A percentile compares a stretch with the other conserved stretches of the same genome.
These are phyloP conservation scores for Kalaharituber pfeilii DNA, from an alignment of 2,329 filamentous ascomycete species.

Conservation along the genomic window DNA sequence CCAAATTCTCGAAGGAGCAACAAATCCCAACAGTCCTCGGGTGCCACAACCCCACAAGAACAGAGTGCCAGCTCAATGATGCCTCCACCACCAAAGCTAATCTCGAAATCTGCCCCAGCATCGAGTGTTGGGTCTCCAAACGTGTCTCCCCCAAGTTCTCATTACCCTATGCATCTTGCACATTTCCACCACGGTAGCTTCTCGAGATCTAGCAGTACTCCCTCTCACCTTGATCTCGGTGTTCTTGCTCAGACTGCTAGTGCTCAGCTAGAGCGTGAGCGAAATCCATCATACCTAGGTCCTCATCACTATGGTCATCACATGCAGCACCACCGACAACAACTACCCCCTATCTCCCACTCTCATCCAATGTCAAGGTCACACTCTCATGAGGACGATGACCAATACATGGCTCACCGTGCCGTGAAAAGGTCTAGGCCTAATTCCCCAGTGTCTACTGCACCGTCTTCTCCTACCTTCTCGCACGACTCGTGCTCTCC, in stretches of 20 bases:
- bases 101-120: constrained; percentile 72
- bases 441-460: constrained; percentile 86
- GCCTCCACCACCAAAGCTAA: constrained; percentile 60
- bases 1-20: constrained; percentile 88
- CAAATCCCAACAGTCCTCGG: constrained; percentile 40
- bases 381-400: constrained; percentile 65
- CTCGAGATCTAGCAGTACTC: constrained; percentile 33
- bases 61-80: constrained; percentile 48
- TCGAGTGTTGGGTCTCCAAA: constrained; percentile 85
- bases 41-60: constrained; percentile 7
- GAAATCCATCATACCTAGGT: constrained; percentile 31
- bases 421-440: constrained; percentile 77
- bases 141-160: constrained; percentile 85
- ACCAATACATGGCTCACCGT: constrained; percentile 55
- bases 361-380: constrained; percentile 90
- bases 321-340: constrained; percentile 29
- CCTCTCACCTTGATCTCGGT: constrained; percentile 41
- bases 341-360: constrained; percentile 41
- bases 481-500: constrained; percentile 91
- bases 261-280: constrained; percentile 44
- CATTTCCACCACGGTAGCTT: constrained; percentile 42
- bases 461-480: constrained; percentile 88
- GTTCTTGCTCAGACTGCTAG: constrained; percentile 52
- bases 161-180: constrained; percentile 40
- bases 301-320: constrained; percentile 26